A percentile compares a stretch with the other conserved stretches of the same genome.
Conservation (phyloP, 306 rosid species). For the Trichosanthes cucumerina region DNA sequence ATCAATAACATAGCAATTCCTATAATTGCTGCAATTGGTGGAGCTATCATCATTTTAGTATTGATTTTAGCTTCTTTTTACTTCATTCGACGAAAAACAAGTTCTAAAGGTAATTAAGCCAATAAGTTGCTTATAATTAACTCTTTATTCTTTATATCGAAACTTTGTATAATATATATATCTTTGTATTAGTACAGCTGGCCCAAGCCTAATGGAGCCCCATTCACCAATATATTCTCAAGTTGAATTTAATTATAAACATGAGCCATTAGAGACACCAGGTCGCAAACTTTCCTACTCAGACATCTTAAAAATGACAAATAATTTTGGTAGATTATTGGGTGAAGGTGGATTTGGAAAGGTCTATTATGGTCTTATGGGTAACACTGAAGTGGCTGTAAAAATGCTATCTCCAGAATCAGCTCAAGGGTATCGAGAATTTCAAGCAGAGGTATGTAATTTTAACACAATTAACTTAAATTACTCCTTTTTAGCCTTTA, state of each 20-base stretch:
- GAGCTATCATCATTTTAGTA: constrained; percentile 18
- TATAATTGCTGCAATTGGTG: constrained; percentile 27
- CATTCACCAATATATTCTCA: neutral
- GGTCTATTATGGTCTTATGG: constrained; percentile 2
- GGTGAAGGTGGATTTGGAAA: constrained; percentile 12
- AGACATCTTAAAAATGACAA: neutral
- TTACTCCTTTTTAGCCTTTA: neutral
- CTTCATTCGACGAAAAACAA: constrained; percentile 8
- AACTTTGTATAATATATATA: neutral
- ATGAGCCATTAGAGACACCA: neutral
- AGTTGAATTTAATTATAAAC: neutral
- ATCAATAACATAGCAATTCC: constrained; percentile 25
- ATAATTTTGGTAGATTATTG: neutral
- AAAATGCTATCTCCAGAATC: constrained; percentile 9
- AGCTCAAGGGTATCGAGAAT: constrained; percentile 10
- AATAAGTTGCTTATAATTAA: neutral
- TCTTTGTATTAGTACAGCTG: neutral
- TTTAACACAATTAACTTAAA: no score
- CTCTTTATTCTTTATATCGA: neutral
- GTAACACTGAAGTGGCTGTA: neutral
- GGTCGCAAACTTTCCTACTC: constrained; percentile 1
- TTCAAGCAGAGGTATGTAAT: constrained; percentile 5
- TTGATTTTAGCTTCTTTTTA: constrained; percentile 6
- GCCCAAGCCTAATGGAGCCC: neutral
- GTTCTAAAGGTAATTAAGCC: neutral